These are phyloP conservation scores for Suillus hirtellus DNA, from an alignment of 768 basidiomycete genomes.

Conservation along the genomic window DNA sequence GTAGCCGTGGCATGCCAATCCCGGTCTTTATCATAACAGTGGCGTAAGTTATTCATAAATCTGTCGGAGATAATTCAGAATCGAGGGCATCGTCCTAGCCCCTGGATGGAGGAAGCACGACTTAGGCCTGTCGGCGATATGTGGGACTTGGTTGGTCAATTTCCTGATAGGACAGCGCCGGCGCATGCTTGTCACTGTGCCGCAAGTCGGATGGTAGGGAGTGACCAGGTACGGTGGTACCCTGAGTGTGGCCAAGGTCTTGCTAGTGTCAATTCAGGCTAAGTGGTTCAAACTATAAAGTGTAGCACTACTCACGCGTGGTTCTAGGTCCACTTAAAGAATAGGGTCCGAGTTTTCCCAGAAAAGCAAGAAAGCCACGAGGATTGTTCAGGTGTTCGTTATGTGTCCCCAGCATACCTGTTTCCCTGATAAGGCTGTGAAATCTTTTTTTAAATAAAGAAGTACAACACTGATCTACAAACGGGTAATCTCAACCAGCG, in stretches of 20 bases:
- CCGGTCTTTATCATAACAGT: background rate
- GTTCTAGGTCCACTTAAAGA: background rate
- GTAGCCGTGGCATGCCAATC: background rate
- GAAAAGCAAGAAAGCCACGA: background rate
- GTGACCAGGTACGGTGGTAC: constrained; percentile 2
- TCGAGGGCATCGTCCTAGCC: background rate
- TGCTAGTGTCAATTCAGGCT: background rate
- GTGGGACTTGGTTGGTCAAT: background rate
- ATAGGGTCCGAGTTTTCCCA: background rate
- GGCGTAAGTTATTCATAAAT: background rate
- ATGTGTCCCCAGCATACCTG: background rate
- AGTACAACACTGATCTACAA: background rate
- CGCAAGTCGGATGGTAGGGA: background rate
- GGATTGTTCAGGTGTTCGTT: too few species aligned
- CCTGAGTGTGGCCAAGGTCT: background rate
- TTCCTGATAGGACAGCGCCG: background rate
- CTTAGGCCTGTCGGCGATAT: background rate
- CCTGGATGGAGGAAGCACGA: background rate
- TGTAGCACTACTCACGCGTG: background rate
- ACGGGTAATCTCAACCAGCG: background rate
- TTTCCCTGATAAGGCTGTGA: background rate
- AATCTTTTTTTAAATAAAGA: background rate
- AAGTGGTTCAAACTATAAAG: background rate
- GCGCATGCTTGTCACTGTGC: background rate
- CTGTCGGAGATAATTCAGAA: background rate